Evolutionary conservation across 108 stramenopile genomes (phyloP).

Genomic region (Heterococcus sp.): DNA sequence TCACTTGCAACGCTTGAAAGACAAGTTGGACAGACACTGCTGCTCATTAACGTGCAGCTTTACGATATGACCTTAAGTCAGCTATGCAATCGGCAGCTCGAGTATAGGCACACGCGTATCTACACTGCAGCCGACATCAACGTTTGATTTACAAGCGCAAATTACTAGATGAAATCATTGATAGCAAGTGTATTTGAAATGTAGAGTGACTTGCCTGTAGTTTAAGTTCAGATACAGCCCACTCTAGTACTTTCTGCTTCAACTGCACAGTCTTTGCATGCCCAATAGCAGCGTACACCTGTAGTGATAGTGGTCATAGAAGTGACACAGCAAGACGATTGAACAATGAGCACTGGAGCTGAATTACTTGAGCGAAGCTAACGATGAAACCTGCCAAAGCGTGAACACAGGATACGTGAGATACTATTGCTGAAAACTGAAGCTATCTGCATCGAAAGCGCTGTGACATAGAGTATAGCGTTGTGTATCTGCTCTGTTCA

Average conservation of each 20-base stretch:
- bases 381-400: too few relatives aligned
- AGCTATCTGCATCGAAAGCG: background rate
- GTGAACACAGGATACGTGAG: too few relatives aligned
- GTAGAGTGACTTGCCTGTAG: background rate
- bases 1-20: background rate
- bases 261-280: slow-evolving; percentile 51
- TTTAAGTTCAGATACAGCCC: slow-evolving; percentile 64
- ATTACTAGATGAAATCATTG: background rate
- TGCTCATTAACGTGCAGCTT: background rate
- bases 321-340: background rate
- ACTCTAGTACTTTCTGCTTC: slow-evolving; percentile 75
- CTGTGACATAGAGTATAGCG: background rate
- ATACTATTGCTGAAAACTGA: background rate
- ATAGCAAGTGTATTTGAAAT: background rate
- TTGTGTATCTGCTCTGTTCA: background rate
- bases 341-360: background rate
- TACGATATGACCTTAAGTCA: background rate
- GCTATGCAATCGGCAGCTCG: background rate
- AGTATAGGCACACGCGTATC: background rate
- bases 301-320: background rate
- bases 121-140: background rate
- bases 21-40: background rate
- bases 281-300: slow-evolving; percentile 24
- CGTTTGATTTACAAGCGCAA: background rate
- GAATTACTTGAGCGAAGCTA: too few relatives aligned